A percentile compares a stretch with the other conserved stretches of the same genome.
Evolutionary conservation across 805 yeast genomes (phyloP).

Genomic region (Cyberlindnera saturnus): DNA sequence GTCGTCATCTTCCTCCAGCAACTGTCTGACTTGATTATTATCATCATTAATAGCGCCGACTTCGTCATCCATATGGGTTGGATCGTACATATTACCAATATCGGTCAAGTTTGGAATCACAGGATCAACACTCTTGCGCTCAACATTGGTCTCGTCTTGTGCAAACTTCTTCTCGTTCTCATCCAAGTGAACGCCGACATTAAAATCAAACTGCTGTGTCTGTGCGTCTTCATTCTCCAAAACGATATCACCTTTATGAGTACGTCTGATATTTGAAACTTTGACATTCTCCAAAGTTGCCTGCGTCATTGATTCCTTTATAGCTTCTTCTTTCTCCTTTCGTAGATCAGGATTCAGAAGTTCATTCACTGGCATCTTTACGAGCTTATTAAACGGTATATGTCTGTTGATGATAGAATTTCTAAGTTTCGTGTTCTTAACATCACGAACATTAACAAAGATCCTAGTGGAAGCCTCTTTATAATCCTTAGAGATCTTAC

Average conservation of each 20-base stretch:
- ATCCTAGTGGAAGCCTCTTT: conserved; percentile 65
- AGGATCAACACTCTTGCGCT: background rate
- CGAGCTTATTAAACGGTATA: conserved; percentile 52
- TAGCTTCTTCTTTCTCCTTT: conserved; percentile 62
- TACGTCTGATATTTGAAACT: conserved; percentile 63
- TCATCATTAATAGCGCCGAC: conserved; percentile 2
- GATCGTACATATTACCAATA: conserved; percentile 6
- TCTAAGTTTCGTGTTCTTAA: conserved; percentile 52
- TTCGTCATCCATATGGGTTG: conserved; percentile 16
- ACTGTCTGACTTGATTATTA: conserved; percentile 8
- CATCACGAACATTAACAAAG: conserved; percentile 54
- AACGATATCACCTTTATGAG: conserved; percentile 87
- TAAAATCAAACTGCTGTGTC: conserved; percentile 12
- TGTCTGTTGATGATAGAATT: conserved; percentile 48
- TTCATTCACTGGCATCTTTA: conserved; percentile 63
- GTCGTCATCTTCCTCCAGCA: conserved; percentile 30
- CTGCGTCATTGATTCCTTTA: conserved; percentile 61
- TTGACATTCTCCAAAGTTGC: conserved; percentile 57
- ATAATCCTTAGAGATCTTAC: conserved; percentile 28
- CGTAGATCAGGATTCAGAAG: conserved; percentile 72
- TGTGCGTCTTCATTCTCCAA: conserved; percentile 45
- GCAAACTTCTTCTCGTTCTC: conserved; percentile 8
- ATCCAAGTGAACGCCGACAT: conserved; percentile 21
- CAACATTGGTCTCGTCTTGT: background rate
- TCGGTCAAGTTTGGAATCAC: conserved; percentile 6